Base-by-base conservation (phyloP, 441 rosid species). In the Mallotus repandus region DNA sequence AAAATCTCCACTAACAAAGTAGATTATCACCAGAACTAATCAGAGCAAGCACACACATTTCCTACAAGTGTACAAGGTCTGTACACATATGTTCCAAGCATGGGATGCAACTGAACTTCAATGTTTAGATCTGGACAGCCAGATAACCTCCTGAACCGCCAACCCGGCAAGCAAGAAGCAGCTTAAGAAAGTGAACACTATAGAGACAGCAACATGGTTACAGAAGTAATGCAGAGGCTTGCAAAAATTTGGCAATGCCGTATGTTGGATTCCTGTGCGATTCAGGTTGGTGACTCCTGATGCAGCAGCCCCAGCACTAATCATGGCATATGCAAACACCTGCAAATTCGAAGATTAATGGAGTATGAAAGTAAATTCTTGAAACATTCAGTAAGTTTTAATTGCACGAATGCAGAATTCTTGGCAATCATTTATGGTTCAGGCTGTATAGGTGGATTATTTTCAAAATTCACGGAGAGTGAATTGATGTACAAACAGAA, bases 251-350 rank as follows among this genome's bases (percentile, higher is more conserved):
- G 98, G 96, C n/a, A 93, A 85, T 32, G 86, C 80, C 11, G 91
- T 83, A 63, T 89, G 96, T 63, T 85, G 82, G 67, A 94, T 86
- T 60, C 97, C 98, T 0, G 92, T 90, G 50, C 86, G 88, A 74
- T 94, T 94, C 87, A 94, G 83, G 82, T 90, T 87, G 68, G 87
- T 84, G 49, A 92, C 89, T n/a, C 97, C 97, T 0, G 92, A 78
- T 43, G 97, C 87, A 4, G 97, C 94, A 0, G 98, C 88, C 18
- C 89, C 96, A 1, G 94, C 98, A 68, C 97, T 88, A 74, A 87
- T 73, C 92, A 83, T 81, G 8, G 84, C 89, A 56, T 89, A 89
- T 0, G 94, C 91, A 38, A 90, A 73, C 38, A 88, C 80, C 96
- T 92, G 83, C 73, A 54, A 11, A 60, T 29, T 38, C 13, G 14